A percentile compares a stretch with the other conserved stretches of the same genome.
Evolutionary conservation across 1,284 basidiomycete species (phyloP).

Genomic region (Anthracocystis walkeri): DNA sequence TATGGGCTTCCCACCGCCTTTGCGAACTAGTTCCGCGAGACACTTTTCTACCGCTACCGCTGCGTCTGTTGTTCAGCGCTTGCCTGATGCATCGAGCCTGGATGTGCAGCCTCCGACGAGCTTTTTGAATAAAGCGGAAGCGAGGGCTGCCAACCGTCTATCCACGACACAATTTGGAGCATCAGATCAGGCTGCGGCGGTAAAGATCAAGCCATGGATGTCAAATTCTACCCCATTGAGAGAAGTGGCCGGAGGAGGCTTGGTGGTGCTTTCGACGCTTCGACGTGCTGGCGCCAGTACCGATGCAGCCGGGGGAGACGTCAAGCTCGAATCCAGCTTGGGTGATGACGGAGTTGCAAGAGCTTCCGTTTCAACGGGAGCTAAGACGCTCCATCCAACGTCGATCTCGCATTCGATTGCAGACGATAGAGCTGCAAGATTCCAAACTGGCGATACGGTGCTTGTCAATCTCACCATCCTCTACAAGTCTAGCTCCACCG

Average conservation of each 20-base stretch:
- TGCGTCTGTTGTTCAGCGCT: not conserved
- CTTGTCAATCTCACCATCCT: conserved; percentile 28
- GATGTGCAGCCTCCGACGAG: not conserved
- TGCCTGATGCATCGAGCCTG: not conserved
- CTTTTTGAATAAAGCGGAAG: conserved; percentile 28
- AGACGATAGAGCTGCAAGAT: not conserved
- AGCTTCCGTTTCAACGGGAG: conserved; percentile 16
- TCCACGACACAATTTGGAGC: not conserved
- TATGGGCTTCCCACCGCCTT: conserved; percentile 25
- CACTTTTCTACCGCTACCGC: conserved; percentile 13
- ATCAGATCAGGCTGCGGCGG: not conserved
- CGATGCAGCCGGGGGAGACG: not conserved
- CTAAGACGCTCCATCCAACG: conserved; percentile 18
- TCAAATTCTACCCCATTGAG: conserved; percentile 1
- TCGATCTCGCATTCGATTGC: conserved; percentile 1
- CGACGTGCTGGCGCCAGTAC: conserved; percentile 14
- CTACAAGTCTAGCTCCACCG: conserved; percentile 4
- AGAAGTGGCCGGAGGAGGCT: conserved; percentile 2
- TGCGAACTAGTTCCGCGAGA: conserved; percentile 16
- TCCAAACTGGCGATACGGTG: conserved; percentile 22
- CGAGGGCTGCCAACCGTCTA: conserved; percentile 11
- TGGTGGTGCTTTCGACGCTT: conserved; percentile 28
- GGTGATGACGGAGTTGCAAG: conserved; percentile 21
- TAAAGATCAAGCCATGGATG: conserved; percentile 19
- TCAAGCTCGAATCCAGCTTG: conserved; percentile 23